Evolutionary conservation across 805 yeast genomes (phyloP), one percentile per base, ranked within the genome.

Genomic region (Teunomyces stri): DNA sequence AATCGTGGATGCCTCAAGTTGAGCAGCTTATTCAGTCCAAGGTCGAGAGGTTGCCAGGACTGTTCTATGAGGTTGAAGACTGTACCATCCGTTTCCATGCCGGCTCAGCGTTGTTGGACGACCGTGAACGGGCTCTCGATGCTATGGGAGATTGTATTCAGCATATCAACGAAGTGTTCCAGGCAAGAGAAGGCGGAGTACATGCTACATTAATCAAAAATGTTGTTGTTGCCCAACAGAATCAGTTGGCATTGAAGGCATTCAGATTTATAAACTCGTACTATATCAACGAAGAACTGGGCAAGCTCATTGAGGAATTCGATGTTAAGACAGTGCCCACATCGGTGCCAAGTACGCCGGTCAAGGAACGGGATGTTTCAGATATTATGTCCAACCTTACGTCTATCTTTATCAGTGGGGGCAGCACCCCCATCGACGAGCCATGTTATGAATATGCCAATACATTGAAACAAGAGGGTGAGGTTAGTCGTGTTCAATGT

Each of bases 141-240:
- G 76, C 84, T 15, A 79, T 89, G 68, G 97, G 97, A 42, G 97
- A 90, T 56, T 78, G 86, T 47, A 83, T 91, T 41, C 84, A 91
- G 20, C 90, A 89, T 63, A 81, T 91, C 47, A 90, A 92, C 65
- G 94, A 85, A 41, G 70, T 85, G 28, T 87, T 81, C 60, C 76
- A 78, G 12, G 65, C 63, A 21, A 64, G 65, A 2, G 77, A 75
- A 43, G 80, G 80, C 33, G 40, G 40, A 6, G 75, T 91, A 13
- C 96, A 89, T 65, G 96, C 97, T 2, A 81, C 85, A 28, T 70
- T 87, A 38, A 82, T 86, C 47, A 78, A 82, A 50, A 80, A 82
- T 52, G 79, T 82, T 37, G 84, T 90, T 6, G 81, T 85, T 41
- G 83, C 90, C 12, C 91, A 88, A 59, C 84, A 85, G 53, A 70